These are phyloP conservation scores for Bertia moriformis DNA, from an alignment of 2,329 filamentous ascomycete species.

Conservation along the genomic window DNA sequence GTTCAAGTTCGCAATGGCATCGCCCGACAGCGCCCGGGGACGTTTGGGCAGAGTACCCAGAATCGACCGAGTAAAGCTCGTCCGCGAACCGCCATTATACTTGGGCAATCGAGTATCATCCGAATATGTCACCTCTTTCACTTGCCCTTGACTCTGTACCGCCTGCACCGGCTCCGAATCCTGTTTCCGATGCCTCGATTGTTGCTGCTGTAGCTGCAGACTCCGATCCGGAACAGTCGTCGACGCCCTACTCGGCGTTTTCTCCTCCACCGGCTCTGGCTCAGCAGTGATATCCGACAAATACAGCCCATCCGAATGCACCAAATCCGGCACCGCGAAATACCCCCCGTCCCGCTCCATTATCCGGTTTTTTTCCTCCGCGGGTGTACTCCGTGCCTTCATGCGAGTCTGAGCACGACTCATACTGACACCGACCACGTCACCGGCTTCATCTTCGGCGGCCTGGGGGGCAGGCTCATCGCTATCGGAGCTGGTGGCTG, in stretches of 20 bases:
- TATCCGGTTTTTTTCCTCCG: slow-evolving; percentile 40
- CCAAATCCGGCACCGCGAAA: slow-evolving; percentile 22
- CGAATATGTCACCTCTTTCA: not conserved
- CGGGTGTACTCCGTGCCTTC: slow-evolving; percentile 38
- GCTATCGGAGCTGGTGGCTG: slow-evolving; percentile 1
- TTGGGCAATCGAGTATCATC: not conserved
- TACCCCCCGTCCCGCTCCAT: slow-evolving; percentile 32
- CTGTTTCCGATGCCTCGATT: not conserved
- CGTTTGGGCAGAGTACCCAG: slow-evolving; percentile 14
- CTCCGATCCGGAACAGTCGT: not conserved
- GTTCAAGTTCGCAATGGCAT: slow-evolving; percentile 8
- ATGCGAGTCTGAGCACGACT: slow-evolving; percentile 38
- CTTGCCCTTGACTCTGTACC: not conserved
- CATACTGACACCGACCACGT: slow-evolving; percentile 42
- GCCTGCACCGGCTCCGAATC: not conserved
- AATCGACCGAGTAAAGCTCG: slow-evolving; percentile 16
- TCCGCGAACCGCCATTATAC: slow-evolving; percentile 6
- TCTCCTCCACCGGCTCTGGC: not conserved
- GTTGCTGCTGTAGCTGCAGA: no score
- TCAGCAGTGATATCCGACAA: slow-evolving; percentile 4
- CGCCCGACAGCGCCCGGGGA: slow-evolving; percentile 18
- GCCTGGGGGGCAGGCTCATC: not conserved
- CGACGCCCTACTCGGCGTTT: not conserved
- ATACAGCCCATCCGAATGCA: slow-evolving; percentile 8
- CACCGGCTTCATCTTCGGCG: not conserved